A percentile compares a stretch with the other conserved stretches of the same genome.
Conservation (phyloP, 352 stramenopile genomes). For the Phytophthora macrochlamydospora region DNA sequence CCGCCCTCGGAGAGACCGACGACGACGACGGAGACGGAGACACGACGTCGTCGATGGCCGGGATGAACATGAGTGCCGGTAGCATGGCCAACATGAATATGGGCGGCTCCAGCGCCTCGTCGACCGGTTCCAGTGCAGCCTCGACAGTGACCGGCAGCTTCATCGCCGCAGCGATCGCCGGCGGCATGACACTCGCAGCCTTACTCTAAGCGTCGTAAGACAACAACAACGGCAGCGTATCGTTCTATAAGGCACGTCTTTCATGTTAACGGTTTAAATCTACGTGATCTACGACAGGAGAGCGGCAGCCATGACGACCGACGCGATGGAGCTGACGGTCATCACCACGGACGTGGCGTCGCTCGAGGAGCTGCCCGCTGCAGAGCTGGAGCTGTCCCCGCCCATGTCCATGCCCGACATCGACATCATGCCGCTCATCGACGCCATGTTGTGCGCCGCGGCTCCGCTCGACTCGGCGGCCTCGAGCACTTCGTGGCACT, state of each 20-base stretch:
- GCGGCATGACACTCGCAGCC: conserved; percentile 8
- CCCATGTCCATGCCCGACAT: conserved; percentile 28
- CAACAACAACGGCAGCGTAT: background rate
- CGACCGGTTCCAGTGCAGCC: conserved; percentile 19
- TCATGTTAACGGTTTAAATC: background rate
- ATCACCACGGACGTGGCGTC: conserved; percentile 20
- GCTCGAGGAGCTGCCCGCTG: conserved; percentile 9
- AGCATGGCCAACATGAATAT: conserved; percentile 21
- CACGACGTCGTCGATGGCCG: background rate
- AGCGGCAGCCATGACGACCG: conserved; percentile 14
- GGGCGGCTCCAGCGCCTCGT: conserved; percentile 9
- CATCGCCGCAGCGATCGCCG: conserved; percentile 9
- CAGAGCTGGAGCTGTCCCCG: conserved; percentile 9
- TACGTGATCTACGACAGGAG: conserved; percentile 23
- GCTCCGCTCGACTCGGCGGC: conserved; percentile 3
- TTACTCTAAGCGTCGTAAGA: conserved; percentile 7
- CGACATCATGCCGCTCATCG: background rate
- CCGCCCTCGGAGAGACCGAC: conserved; percentile 23
- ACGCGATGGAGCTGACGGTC: conserved; percentile 18
- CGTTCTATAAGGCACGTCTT: background rate
- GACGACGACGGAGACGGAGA: conserved; percentile 27
- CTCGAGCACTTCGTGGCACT: conserved; percentile 50
- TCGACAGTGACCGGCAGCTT: conserved; percentile 15
- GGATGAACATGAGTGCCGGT: conserved; percentile 30
- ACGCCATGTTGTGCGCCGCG: background rate